A percentile compares a stretch with the other conserved stretches of the same genome.
These are phyloP conservation scores for Tieghemiomyces parasiticus DNA, from an alignment of 192 early-diverging fungal genomes.

Conservation along the genomic window DNA sequence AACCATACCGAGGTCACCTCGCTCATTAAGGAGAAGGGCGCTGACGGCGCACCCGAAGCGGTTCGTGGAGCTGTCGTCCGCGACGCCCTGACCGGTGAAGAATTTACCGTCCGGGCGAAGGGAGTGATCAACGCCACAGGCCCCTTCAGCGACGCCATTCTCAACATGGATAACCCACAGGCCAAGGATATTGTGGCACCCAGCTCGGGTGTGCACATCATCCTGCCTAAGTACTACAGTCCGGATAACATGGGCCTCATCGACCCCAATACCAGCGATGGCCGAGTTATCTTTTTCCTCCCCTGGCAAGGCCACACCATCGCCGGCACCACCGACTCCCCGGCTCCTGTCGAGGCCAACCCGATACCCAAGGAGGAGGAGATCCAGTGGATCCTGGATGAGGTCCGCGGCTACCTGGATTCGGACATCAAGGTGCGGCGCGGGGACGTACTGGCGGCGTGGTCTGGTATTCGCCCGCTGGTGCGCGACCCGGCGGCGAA, in stretches of 20 bases:
- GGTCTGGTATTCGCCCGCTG: conserved; percentile 93
- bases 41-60: conserved; percentile 32
- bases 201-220: conserved; percentile 84
- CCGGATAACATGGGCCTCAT: conserved; percentile 89
- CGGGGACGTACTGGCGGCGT: conserved; percentile 92
- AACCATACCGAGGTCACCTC: conserved; percentile 85
- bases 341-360: conserved; percentile 65
- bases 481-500: conserved; percentile 90
- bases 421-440: conserved; percentile 91
- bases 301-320: conserved; percentile 95
- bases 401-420: conserved; percentile 81
- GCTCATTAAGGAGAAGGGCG: conserved; percentile 60
- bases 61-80: conserved; percentile 68
- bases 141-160: conserved; percentile 67
- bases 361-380: conserved; percentile 86
- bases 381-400: conserved; percentile 88
- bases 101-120: conserved; percentile 76
- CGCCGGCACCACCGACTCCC: conserved; percentile 91
- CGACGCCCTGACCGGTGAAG: conserved; percentile 74
- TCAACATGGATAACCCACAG: conserved; percentile 71
- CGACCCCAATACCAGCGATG: conserved; percentile 87
- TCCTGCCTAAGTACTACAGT: conserved; percentile 89
- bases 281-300: conserved; percentile 93
- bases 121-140: conserved; percentile 85
- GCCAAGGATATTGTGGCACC: conserved; percentile 82